Percentiles rank a stretch among this genome's conserved stretches.
Evolutionary conservation across 73 alveolate genomes (phyloP).

Genomic region (Tetrahymena elliotti): DNA sequence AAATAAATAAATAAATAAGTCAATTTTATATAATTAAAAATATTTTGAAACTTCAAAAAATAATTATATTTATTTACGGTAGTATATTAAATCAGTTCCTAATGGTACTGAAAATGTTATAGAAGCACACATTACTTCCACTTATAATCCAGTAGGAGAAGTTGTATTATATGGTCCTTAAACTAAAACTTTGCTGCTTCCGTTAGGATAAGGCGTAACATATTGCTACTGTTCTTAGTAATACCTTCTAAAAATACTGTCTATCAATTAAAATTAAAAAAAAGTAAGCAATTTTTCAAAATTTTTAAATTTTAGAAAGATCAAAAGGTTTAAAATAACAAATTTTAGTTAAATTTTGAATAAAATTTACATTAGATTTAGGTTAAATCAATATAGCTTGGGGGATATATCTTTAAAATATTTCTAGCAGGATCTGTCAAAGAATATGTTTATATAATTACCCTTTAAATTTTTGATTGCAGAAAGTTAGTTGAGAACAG

Average conservation of each 20-base stretch:
- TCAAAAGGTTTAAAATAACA: too few relatives aligned
- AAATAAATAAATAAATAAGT: too few relatives aligned
- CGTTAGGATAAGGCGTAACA: background rate
- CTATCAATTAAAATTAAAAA: background rate
- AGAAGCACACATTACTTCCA: background rate
- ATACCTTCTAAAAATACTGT: background rate
- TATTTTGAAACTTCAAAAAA: too few relatives aligned
- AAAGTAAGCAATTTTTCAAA: too few relatives aligned
- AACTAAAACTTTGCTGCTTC: background rate
- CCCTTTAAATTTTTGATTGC: background rate
- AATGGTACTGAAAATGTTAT: background rate
- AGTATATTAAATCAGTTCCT: background rate
- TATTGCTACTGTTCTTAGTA: background rate
- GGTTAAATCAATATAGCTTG: background rate
- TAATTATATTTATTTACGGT: background rate
- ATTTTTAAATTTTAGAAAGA: too few relatives aligned
- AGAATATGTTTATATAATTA: background rate
- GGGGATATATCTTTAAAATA: background rate
- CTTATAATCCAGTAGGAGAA: background rate
- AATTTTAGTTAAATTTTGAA: too few relatives aligned
- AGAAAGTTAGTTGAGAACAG: background rate
- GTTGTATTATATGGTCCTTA: background rate
- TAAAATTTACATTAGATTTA: background rate
- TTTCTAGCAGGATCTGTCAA: background rate
- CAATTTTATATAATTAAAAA: too few relatives aligned